Percentiles rank a stretch among this genome's conserved stretches.
phyloP scores from a whole-genome alignment of 2,329 filamentous ascomycete species.

The Chaetomium sp. region DNA sequence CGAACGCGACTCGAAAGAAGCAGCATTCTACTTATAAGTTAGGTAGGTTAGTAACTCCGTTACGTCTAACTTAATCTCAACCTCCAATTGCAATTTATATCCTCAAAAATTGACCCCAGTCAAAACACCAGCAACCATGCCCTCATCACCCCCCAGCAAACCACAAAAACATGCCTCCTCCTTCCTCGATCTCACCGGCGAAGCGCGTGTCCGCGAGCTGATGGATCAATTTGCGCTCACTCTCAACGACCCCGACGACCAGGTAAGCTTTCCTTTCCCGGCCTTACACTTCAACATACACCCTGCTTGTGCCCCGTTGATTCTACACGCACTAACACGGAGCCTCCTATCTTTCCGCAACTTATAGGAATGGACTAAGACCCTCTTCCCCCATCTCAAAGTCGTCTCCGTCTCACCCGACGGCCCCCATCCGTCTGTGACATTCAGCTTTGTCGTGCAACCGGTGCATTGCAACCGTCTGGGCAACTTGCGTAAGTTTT shows the following conservation, averaged over 20 bases:
- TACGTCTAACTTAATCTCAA: neutral
- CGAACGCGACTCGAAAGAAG: no score
- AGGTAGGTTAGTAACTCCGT: no score
- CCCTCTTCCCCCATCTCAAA: slow-evolving; percentile 36
- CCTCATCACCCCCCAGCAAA: neutral
- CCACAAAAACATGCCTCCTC: neutral
- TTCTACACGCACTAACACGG: neutral
- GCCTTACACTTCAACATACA: neutral
- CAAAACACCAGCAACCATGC: neutral
- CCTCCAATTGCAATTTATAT: neutral
- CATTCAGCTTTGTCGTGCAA: slow-evolving; percentile 30
- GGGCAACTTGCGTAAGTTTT: slow-evolving; percentile 39
- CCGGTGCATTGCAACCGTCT: slow-evolving; percentile 46
- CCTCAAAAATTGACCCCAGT: neutral
- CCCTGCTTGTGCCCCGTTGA: neutral
- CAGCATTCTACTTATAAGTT: no score
- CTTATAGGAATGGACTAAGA: slow-evolving; percentile 37
- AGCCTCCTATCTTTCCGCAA: neutral
- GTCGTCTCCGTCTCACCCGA: slow-evolving; percentile 33
- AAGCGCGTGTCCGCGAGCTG: slow-evolving; percentile 14
- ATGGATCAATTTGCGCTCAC: slow-evolving; percentile 8
- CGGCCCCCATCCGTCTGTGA: slow-evolving; percentile 33
- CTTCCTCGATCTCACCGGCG: slow-evolving; percentile 9
- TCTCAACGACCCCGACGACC: slow-evolving; percentile 5
- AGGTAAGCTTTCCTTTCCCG: neutral